phyloP scores from a whole-genome alignment of 2,329 filamentous ascomycete species.

The Onygenales sp. region DNA sequence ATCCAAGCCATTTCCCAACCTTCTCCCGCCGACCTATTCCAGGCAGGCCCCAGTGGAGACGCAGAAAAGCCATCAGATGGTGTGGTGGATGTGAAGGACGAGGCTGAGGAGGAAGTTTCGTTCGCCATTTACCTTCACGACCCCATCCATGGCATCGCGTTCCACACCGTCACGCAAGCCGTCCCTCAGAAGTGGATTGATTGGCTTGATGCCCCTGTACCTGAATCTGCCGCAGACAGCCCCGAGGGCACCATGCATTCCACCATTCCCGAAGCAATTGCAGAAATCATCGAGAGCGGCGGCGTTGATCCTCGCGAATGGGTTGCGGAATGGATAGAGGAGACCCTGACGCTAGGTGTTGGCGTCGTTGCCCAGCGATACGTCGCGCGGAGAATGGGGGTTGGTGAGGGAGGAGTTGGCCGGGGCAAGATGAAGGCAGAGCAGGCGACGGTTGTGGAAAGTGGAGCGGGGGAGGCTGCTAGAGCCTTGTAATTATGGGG shows the following conservation, averaged over 20 bases:
- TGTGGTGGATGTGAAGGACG: conserved; percentile 27
- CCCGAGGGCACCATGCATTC: conserved; percentile 28
- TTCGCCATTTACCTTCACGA: conserved; percentile 76
- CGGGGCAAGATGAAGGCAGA: conserved; percentile 44
- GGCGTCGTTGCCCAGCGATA: conserved; percentile 90
- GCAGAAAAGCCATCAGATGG: conserved; percentile 18
- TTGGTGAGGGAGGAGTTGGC: conserved; percentile 66
- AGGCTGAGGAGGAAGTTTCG: conserved; percentile 51
- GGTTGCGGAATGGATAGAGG: conserved; percentile 96
- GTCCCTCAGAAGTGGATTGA: conserved; percentile 78
- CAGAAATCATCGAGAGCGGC: conserved; percentile 64
- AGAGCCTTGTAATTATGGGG: conserved; percentile 36
- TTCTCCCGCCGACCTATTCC: conserved; percentile 58
- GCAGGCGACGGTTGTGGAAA: conserved; percentile 48
- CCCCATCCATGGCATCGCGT: conserved; percentile 83
- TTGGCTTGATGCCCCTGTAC: conserved; percentile 71
- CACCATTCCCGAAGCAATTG: conserved; percentile 64
- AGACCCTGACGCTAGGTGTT: conserved; percentile 65
- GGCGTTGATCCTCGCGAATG: conserved; percentile 89
- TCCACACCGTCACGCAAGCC: conserved; percentile 70
- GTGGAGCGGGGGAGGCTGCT: conserved; percentile 51
- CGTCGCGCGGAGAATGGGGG: conserved; percentile 89
- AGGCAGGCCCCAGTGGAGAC: conserved; percentile 39
- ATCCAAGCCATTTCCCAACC: conserved; percentile 74
- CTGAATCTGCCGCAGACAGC: conserved; percentile 27